Conservation (phyloP, 345 rosid genomes). For the Arabidopsis arenosa region DNA sequence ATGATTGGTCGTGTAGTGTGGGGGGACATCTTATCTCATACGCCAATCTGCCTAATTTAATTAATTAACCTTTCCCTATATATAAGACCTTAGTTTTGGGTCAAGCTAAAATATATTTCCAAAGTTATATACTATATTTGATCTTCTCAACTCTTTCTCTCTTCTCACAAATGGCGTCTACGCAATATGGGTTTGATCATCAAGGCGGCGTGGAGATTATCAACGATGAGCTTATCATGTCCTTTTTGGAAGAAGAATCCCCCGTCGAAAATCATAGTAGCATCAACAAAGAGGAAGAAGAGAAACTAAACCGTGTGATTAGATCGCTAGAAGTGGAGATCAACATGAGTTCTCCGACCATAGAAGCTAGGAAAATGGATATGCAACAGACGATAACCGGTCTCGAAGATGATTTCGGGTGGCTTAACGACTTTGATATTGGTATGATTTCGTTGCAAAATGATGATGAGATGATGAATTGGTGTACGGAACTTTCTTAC, state of each 20-base stretch:
- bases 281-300: conserved; percentile 48
- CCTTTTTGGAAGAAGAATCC: conserved; percentile 52
- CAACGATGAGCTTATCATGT: conserved; percentile 44
- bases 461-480: conserved; percentile 55
- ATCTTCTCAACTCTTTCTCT: conserved; percentile 5
- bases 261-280: conserved; percentile 39
- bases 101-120: conserved; percentile 25
- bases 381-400: neutral
- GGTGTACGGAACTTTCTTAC: conserved; percentile 49
- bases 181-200: conserved; percentile 31
- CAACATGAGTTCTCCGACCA: conserved; percentile 35
- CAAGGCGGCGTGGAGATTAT: conserved; percentile 41
- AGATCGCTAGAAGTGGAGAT: conserved; percentile 61
- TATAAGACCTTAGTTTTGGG: conserved; percentile 34
- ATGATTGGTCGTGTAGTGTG: conserved; percentile 46
- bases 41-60: conserved; percentile 33
- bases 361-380: conserved; percentile 26
- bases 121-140: conserved; percentile 2
- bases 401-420: conserved; percentile 36
- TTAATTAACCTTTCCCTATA: conserved; percentile 30
- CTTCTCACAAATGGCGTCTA: conserved; percentile 45
- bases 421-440: conserved; percentile 42
- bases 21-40: conserved; percentile 35
- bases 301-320: conserved; percentile 52
- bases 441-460: conserved; percentile 46